A percentile compares a stretch with the other conserved stretches of the same genome.
Evolutionary conservation across 768 basidiomycete genomes (phyloP).

Genomic region (Chalciporus chontae): DNA sequence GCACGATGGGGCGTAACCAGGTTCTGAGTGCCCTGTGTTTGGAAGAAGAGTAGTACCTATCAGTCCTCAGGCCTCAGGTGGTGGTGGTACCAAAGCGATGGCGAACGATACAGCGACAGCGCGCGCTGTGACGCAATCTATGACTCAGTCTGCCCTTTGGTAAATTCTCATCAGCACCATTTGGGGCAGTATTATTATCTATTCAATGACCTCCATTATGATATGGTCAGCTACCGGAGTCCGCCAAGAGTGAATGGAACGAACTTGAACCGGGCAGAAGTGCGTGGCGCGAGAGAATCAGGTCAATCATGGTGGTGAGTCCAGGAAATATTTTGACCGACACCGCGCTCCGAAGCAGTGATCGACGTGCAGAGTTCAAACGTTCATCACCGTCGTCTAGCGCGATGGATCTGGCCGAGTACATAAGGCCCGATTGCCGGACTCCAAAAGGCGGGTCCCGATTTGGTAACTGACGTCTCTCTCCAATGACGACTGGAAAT

Average conservation of each 20-base stretch:
- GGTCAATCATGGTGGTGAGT: neutral
- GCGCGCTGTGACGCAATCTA: neutral
- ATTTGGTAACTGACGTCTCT: slow-evolving; percentile 13
- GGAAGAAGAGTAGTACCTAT: neutral
- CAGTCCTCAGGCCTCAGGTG: too few species aligned
- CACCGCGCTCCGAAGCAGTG: too few species aligned
- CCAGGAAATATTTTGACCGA: neutral
- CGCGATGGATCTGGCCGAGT: slow-evolving; percentile 5
- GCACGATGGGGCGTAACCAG: too few species aligned
- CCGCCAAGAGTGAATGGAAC: neutral
- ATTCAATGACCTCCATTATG: slow-evolving; percentile 1
- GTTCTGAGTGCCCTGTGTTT: neutral
- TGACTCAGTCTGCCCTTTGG: slow-evolving; percentile 4
- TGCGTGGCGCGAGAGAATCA: neutral
- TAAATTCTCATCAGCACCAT: slow-evolving; percentile 7
- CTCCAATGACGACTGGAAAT: slow-evolving; percentile 13
- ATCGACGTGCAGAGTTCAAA: too few species aligned
- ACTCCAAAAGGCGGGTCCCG: slow-evolving; percentile 24
- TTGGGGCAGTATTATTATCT: slow-evolving; percentile 6
- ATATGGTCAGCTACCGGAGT: slow-evolving; percentile 1
- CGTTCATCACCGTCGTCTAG: slow-evolving; percentile 9
- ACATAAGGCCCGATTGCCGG: slow-evolving; percentile 30
- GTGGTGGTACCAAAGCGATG: slow-evolving; percentile 4
- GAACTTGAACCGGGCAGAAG: neutral
- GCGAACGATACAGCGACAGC: neutral